These are phyloP conservation scores for Nothopassalora personata DNA, from an alignment of 2,329 filamentous ascomycete species.

Conservation along the genomic window DNA sequence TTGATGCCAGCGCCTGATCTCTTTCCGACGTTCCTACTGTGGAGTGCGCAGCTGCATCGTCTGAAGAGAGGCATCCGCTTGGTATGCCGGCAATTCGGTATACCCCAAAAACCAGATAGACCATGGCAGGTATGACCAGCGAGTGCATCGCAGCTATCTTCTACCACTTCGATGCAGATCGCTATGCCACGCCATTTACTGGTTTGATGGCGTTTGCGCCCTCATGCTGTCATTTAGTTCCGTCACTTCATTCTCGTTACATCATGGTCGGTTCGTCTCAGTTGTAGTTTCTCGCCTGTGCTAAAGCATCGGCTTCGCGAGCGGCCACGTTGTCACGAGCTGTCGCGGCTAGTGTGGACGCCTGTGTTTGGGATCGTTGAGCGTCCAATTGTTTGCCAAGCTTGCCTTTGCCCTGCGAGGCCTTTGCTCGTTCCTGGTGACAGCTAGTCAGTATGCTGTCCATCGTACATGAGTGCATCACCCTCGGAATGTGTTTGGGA, in stretches of 20 bases:
- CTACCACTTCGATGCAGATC: background rate
- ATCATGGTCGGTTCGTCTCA: slow-evolving; percentile 14
- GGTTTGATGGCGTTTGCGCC: too few relatives aligned
- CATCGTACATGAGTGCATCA: background rate
- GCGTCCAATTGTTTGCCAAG: slow-evolving; percentile 64
- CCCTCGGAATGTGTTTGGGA: background rate
- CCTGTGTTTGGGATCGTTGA: slow-evolving; percentile 69
- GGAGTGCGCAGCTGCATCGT: too few relatives aligned
- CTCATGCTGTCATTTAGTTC: background rate
- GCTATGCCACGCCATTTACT: background rate
- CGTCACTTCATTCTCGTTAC: background rate
- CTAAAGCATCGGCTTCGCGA: slow-evolving; percentile 62
- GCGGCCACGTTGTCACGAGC: slow-evolving; percentile 61
- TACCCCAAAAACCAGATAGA: too few relatives aligned
- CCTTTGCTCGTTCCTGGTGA: slow-evolving; percentile 62
- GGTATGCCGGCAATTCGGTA: too few relatives aligned
- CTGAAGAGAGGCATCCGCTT: too few relatives aligned
- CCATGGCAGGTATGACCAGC: too few relatives aligned
- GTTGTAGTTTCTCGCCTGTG: slow-evolving; percentile 49
- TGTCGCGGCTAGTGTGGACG: slow-evolving; percentile 61
- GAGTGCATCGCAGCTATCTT: too few relatives aligned
- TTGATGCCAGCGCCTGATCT: too few relatives aligned
- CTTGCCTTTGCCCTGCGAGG: slow-evolving; percentile 59
- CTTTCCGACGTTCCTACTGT: too few relatives aligned
- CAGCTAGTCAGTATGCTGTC: background rate